Base-by-base conservation (phyloP, 176 grass and related monocot genomes). In the Secale cereale region DNA sequence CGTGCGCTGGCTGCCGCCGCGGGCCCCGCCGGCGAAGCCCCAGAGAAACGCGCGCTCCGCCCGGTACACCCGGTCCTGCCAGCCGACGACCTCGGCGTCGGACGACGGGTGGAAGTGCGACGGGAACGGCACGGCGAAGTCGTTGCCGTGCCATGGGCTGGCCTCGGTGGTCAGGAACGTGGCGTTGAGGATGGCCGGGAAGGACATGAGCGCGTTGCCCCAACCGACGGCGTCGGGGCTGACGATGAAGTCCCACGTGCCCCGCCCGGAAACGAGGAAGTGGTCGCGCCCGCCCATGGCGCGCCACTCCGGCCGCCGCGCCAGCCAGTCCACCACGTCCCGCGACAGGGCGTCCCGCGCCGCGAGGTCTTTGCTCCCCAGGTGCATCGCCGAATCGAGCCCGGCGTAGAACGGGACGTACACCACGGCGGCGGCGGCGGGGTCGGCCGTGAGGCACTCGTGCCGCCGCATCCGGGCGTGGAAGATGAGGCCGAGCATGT, bases 361-460 rank as follows among this genome's bases (percentile, higher is more conserved):
- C 8, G 88, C 52, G 6, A 92, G 27, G 59, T 79, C 16, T 9
- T 39, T 20, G 36, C 29, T 46, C 16, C 36, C 15, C 3, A 86
- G 82, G 81, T 88, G 48, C n/a, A 92, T 31, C n/a, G 85, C 79
- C 22, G 82, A 65, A 81, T 97, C 92, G 7, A 97, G 73, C 27
- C 94, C 90, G 75, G 91, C 92, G 91, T 94, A 97, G 78, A 86
- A 91, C 62, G 95, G 95, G 50, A 97, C 87, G 48, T 93, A 97
- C 16, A 97, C 43, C 19, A 90, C 90, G n/a, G 81, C 66, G 11
- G 95, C 95, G 10, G 59, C 61, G 4, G 87, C 66, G 0, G 90
- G 66, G 73, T 94, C 87, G 63, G 7, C 39, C 6, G 95, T 93
- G 46, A 94, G 88, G 82, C 95, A 97, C 13, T 76, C 77, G 62